Percentiles rank a stretch among this genome's conserved stretches.
These are phyloP conservation scores for Tanacetum coccineum DNA, from an alignment of 129 eudicot genomes.

Conservation along the genomic window DNA sequence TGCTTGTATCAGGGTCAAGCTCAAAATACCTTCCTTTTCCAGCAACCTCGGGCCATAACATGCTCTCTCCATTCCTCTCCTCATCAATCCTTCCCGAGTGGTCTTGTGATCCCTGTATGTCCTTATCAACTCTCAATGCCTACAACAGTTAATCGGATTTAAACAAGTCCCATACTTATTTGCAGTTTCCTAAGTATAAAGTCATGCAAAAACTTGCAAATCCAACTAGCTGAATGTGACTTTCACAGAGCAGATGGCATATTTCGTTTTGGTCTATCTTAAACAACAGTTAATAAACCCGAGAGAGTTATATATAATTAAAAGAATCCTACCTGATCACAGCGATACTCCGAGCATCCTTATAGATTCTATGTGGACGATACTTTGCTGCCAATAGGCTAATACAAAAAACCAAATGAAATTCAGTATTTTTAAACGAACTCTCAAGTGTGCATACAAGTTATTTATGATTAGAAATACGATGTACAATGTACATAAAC, in stretches of 20 bases:
- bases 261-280: not conserved
- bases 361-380: conserved; percentile 75
- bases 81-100: too few relatives aligned
- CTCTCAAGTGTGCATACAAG: not conserved
- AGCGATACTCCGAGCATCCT: conserved; percentile 73
- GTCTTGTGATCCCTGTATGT: too few relatives aligned
- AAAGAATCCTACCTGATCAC: conserved; percentile 59
- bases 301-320: not conserved
- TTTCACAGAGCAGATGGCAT: not conserved
- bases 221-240: not conserved
- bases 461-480: not conserved
- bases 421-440: not conserved
- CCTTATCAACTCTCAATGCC: too few relatives aligned
- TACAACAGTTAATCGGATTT: too few relatives aligned
- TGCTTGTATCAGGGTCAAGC: too few relatives aligned
- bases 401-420: conserved; percentile 7
- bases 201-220: too few relatives aligned
- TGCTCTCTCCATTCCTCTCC: too few relatives aligned
- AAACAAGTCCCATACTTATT: too few relatives aligned
- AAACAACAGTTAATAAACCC: not conserved
- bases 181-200: too few relatives aligned
- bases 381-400: conserved; percentile 88
- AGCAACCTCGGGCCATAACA: too few relatives aligned
- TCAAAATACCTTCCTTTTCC: too few relatives aligned
- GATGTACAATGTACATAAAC: not conserved